Evolutionary conservation across 2,329 filamentous ascomycete species (phyloP), one percentile per base, ranked within the genome.

Genomic region (Colletotrichum musae): DNA sequence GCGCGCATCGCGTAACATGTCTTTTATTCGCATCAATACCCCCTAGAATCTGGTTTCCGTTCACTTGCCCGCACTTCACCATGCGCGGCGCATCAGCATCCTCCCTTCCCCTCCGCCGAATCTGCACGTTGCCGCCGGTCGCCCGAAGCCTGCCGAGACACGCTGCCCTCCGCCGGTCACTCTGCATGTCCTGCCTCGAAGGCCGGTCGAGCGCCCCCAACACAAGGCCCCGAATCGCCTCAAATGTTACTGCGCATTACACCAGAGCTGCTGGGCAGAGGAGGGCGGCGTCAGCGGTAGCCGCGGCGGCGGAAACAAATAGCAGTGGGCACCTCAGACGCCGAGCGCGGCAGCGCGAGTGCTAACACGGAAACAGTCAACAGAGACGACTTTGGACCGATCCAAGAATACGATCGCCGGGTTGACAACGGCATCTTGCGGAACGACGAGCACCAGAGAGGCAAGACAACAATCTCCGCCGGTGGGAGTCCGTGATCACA

Each of bases 361-460:
- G 51, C 67, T 69, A 57, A 69, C 56, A 26, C 26, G 26, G 36
- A 45, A 21, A 39, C 26, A 69, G 67, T 48, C 36, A 54, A 51
- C 26, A 66, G 26, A 16, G 80, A 83, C 54, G 77, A 80, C 50
- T 78, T 84, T 71, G 95, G 95, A 0, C 96, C 96, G 2, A 87
- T 98, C 76, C 88, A 91, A 72, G 95, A 98, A 80, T 99, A 99
- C 80, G 92, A 98, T 79, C 86, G 87, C 69, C 89, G 95, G 54
- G 95, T 99, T 9, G 85, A 90, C 54, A 83, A 86, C 51, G 94
- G 94, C 12, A 84, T 89, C 57, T 80, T 99, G 72, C 88, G 92
- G 72, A 94, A 98, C 79, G 96, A 99, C 78, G 90, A 94, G 72
- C 93, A 98, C 81, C 96, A 99, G 80, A 86, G 96, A 86, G 91